Evolutionary conservation across 2,329 filamentous ascomycete genomes (phyloP), one percentile per base, ranked within the genome.

Genomic region (Pseudopithomyces maydicus): DNA sequence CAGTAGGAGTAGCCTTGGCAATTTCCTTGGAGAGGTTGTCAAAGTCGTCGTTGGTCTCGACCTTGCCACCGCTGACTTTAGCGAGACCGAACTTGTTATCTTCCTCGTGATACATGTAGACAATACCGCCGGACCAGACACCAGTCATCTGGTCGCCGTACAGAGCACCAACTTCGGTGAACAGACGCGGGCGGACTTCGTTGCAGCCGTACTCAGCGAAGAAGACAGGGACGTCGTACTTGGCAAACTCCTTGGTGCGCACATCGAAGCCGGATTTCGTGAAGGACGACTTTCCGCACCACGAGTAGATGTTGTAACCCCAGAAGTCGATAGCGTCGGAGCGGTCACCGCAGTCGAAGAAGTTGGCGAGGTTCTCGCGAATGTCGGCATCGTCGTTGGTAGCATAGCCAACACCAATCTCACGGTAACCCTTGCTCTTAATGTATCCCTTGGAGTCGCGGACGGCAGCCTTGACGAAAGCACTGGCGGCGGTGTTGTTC

Each of bases 291-390:
- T 93, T 78, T 67, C 94, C 95, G 77, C 95, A 99, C 95, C 95
- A 99, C 52, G 93, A 96, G 85, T 99, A 99, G 81, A 98, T 97
- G 84, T 99, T 99, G 89, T 98, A 98, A 57, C 95, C 95, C 91
- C 93, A 99, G 84, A 96, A 98, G 79, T 99, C 95, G 65, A 98
- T 97, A 59, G 90, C 77, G 72, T 79, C 78, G 8, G 82, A 80
- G 33, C 51, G 17, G 58, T 82, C 74, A 58, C 93, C 91, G 74
- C 95, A 99, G 84, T 97, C 93, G 82, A 99, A 97, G 85, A 96
- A 99, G 74, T 92, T 81, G 66, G 92, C 91, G 72, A 98, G 87
- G 70, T 92, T 82, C 64, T 83, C 83, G 77, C 95, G 91, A 68
- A 97, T 96, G 20, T 86, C 84, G 39, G 87, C 84, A 77, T 97